phyloP scores from a whole-genome alignment of 352 stramenopile genomes.

The Thalassiosira ordinaria region DNA sequence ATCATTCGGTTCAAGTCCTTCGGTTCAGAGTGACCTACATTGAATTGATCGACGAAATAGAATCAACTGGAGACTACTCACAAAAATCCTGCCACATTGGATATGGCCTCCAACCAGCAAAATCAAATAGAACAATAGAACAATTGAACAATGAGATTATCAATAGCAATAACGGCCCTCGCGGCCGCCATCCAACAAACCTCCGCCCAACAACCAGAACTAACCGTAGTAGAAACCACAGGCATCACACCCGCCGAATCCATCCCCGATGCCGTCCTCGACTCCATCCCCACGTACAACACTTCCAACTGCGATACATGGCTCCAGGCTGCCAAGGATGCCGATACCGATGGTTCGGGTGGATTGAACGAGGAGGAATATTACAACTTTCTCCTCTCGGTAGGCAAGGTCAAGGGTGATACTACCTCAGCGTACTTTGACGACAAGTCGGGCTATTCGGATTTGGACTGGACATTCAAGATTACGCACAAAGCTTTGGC shows the following conservation, averaged over 20 bases:
- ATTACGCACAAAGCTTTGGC: constrained; percentile 1
- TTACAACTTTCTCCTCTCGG: not conserved
- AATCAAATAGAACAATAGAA: too few relatives aligned
- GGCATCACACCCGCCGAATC: not conserved
- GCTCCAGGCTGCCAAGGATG: not conserved
- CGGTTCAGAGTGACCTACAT: too few relatives aligned
- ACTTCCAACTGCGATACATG: constrained; percentile 1
- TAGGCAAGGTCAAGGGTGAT: not conserved
- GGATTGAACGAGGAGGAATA: constrained; percentile 5
- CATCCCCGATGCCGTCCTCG: not conserved
- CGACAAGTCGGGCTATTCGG: not conserved
- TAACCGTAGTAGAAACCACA: not conserved
- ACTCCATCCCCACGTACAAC: constrained; percentile 5
- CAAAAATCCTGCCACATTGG: too few relatives aligned
- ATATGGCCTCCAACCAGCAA: too few relatives aligned
- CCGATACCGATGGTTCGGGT: constrained; percentile 12
- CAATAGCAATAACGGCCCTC: too few relatives aligned
- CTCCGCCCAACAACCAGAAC: too few relatives aligned
- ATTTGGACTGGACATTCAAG: constrained; percentile 1
- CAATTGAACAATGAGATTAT: too few relatives aligned
- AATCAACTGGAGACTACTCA: too few relatives aligned
- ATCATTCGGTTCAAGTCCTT: too few relatives aligned
- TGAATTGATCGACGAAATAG: too few relatives aligned
- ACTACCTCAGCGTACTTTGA: not conserved
- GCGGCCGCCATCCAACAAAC: too few relatives aligned